Evolutionary conservation across 345 rosid species (phyloP), one percentile per base, ranked within the genome.

Genomic region (Raphanus raphanistrum): DNA sequence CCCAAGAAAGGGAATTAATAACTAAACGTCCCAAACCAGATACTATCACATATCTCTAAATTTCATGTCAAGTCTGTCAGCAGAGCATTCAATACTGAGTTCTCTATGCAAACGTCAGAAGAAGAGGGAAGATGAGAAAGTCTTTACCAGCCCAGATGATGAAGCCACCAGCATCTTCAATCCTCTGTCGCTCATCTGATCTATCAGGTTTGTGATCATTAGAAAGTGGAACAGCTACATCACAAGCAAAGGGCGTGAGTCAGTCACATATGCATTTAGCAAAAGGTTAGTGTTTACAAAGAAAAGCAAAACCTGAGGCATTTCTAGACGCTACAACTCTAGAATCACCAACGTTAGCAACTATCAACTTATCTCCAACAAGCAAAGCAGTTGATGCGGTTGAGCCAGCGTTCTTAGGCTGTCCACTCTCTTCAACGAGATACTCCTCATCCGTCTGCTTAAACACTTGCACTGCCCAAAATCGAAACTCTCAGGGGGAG

Each of bases 121-220:
- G 13, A 50, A 25, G 36, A 48, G 29, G 35, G 13, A 13, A 28
- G 2, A 1, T 4, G 13, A 48, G 15, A 72, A 73, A 50, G 31
- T 2, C 68, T 4, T 72, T 67, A 89, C 99, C 99, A 80, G 98
- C 97, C 99, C 99, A 95, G 84, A 92, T 89, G 27, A 95, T 96
- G 76, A 95, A 95, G 38, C 99, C 99, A 79, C 99, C 99, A 28
- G 99, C 99, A 82, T 91, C 88, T 84, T 95, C 98, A 79, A 95
- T 95, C 70, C 99, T 83, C 70, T 89, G 97, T 64, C 97, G 85
- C 81, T 95, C 99, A 87, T 95, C 99, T 63, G 87, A 84, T 85
- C 90, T 96, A 85, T 95, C 98, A 0, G 99, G 99, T 82, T 90
- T 95, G 79, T 95, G 99, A 76, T 95, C 99, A 76, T 94, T 87